Percentiles rank a stretch among this genome's conserved stretches.
These are phyloP conservation scores for Suhomyces terraborum DNA, from an alignment of 1,139 yeast species.

Conservation along the genomic window DNA sequence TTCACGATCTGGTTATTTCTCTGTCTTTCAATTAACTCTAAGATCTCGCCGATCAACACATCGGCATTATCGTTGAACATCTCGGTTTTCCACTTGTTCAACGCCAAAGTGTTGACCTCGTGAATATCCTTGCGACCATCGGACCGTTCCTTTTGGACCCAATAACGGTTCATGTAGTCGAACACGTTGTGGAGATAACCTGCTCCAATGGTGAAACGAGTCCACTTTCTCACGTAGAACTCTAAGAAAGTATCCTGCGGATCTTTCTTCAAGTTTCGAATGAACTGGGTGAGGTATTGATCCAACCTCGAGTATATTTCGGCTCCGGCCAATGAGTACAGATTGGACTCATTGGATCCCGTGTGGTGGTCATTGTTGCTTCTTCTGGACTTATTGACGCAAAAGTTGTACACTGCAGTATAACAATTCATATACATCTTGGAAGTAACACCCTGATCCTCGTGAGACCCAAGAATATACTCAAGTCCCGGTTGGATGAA, in stretches of 20 bases:
- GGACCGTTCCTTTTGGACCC: slow-evolving; percentile 96
- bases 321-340: slow-evolving; percentile 73
- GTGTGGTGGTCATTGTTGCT: slow-evolving; percentile 28
- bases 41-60: slow-evolving; percentile 65
- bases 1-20: slow-evolving; percentile 79
- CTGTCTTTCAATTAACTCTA: slow-evolving; percentile 74
- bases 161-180: slow-evolving; percentile 93
- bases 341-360: slow-evolving; percentile 26
- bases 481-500: slow-evolving; percentile 75
- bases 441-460: slow-evolving; percentile 66
- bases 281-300: slow-evolving; percentile 63
- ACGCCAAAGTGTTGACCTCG: slow-evolving; percentile 86
- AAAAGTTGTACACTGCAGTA: slow-evolving; percentile 91
- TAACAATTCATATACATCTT: slow-evolving; percentile 72
- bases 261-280: slow-evolving; percentile 50
- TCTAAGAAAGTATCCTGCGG: slow-evolving; percentile 72
- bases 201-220: slow-evolving; percentile 87
- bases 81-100: slow-evolving; percentile 84
- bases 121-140: slow-evolving; percentile 92
- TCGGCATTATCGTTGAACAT: slow-evolving; percentile 71
- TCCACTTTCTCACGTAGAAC: slow-evolving; percentile 88
- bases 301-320: slow-evolving; percentile 79
- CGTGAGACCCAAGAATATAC: slow-evolving; percentile 66
- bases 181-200: slow-evolving; percentile 90
- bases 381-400: slow-evolving; percentile 74